Evolutionary conservation across 2,329 filamentous ascomycete genomes (phyloP).

Genomic region (Fusarium pilosicola): DNA sequence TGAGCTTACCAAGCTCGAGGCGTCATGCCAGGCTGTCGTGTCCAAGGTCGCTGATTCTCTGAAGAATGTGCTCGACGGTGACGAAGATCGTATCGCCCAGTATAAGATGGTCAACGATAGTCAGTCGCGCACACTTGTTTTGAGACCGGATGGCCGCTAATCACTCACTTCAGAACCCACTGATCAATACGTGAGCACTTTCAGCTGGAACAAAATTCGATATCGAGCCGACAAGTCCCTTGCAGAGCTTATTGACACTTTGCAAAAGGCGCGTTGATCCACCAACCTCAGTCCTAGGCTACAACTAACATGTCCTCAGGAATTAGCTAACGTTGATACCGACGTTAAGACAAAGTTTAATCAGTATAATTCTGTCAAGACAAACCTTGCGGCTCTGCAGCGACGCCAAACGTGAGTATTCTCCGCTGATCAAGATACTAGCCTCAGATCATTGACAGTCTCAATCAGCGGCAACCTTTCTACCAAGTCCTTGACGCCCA

Average conservation of each 20-base stretch:
- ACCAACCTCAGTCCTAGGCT: not conserved
- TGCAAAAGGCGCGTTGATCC: conserved; percentile 76
- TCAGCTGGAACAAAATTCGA: conserved; percentile 97
- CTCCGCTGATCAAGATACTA: not conserved
- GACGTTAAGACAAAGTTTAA: conserved; percentile 94
- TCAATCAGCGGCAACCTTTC: conserved; percentile 82
- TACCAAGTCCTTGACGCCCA: conserved; percentile 90
- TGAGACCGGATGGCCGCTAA: conserved; percentile 36
- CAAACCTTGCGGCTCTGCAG: conserved; percentile 81
- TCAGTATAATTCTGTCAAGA: conserved; percentile 93
- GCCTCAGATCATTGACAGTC: conserved; percentile 1
- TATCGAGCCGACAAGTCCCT: conserved; percentile 94
- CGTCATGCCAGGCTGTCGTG: conserved; percentile 82
- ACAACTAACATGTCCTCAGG: conserved; percentile 59
- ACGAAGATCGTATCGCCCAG: conserved; percentile 82
- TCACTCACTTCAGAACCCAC: conserved; percentile 77
- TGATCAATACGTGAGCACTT: conserved; percentile 88
- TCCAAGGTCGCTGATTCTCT: conserved; percentile 89
- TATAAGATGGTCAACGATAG: conserved; percentile 96
- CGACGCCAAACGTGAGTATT: conserved; percentile 82
- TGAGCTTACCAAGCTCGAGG: conserved; percentile 88
- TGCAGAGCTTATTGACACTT: conserved; percentile 82
- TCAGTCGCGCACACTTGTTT: conserved; percentile 56
- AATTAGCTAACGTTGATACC: conserved; percentile 91
- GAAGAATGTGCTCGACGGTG: conserved; percentile 82